Conservation (phyloP, 1,284 basidiomycete genomes). For the Tylopilus sp. region DNA sequence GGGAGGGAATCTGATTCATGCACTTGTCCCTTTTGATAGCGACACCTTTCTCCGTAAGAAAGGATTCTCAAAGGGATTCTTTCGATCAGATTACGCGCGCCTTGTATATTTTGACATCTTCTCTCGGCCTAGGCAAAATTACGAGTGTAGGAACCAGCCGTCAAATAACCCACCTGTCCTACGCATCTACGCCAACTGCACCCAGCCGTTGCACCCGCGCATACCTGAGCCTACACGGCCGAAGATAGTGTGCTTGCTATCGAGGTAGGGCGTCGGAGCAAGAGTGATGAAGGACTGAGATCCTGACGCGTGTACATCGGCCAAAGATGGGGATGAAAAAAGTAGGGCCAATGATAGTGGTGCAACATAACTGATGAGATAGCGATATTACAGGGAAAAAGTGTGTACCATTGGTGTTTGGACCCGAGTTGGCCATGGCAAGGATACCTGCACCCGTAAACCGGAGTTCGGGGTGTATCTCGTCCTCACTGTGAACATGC, state of each 20-base stretch:
- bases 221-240: conserved; percentile 90
- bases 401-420: conserved; percentile 88
- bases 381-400: not conserved
- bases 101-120: conserved; percentile 87
- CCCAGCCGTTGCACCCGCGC: conserved; percentile 85
- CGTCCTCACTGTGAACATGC: conserved; percentile 73
- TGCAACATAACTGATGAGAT: not conserved
- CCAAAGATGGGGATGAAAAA: not conserved
- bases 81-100: conserved; percentile 54
- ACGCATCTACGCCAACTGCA: conserved; percentile 80
- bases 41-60: not conserved
- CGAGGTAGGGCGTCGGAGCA: conserved; percentile 90
- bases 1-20: no score
- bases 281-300: conserved; percentile 96
- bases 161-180: conserved; percentile 71
- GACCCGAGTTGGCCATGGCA: conserved; percentile 97
- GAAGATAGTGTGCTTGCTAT: conserved; percentile 96
- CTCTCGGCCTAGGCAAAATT: conserved; percentile 65
- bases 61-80: no score
- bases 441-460: conserved; percentile 97
- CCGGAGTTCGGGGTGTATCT: conserved; percentile 87
- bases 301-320: conserved; percentile 56
- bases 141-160: not conserved
- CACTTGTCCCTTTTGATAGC: no score
- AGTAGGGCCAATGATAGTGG: not conserved